A percentile compares a stretch with the other conserved stretches of the same genome.
These are phyloP conservation scores for Blechomonas ayalai DNA, from an alignment of 208 protist species.

Conservation along the genomic window DNA sequence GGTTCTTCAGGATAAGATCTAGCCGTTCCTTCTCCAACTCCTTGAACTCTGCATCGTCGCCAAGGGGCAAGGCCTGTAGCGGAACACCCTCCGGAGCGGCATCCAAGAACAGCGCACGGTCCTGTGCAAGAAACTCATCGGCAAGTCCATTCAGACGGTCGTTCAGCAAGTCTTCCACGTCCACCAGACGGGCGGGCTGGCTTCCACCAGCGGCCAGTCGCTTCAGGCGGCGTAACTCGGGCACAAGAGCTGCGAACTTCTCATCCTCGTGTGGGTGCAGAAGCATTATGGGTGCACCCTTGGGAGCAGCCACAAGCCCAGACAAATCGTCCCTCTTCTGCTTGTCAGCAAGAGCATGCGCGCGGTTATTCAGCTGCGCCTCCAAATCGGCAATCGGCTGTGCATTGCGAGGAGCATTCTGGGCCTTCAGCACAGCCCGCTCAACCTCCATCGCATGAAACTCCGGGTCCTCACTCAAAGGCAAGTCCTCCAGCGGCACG, in stretches of 20 bases:
- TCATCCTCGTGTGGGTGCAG: constrained; percentile 56
- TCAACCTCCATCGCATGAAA: constrained; percentile 71
- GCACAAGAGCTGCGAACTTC: constrained; percentile 34
- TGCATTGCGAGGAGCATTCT: constrained; percentile 48
- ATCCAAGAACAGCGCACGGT: constrained; percentile 44
- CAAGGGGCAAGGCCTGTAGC: constrained; percentile 41
- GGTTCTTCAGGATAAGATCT: constrained; percentile 1
- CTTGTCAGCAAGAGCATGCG: constrained; percentile 68
- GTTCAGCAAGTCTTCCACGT: constrained; percentile 28
- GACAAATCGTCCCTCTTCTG: constrained; percentile 39
- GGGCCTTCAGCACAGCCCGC: constrained; percentile 54
- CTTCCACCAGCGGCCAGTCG: constrained; percentile 2
- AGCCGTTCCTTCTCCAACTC: constrained; percentile 16
- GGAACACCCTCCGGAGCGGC: constrained; percentile 58
- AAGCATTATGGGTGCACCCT: constrained; percentile 50
- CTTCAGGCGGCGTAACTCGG: constrained; percentile 24
- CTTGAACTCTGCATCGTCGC: constrained; percentile 52
- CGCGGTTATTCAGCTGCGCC: constrained; percentile 61
- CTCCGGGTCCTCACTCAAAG: constrained; percentile 44
- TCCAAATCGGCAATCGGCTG: constrained; percentile 58
- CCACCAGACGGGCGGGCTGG: constrained; percentile 20
- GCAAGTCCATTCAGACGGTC: constrained; percentile 54
- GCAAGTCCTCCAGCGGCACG: constrained; percentile 38
- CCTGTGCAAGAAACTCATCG: constrained; percentile 35
- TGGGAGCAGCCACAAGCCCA: constrained; percentile 30